Percentiles rank a stretch among this genome's conserved stretches.
These are phyloP conservation scores for Fusarium denticulatum DNA, from an alignment of 2,329 filamentous ascomycete genomes.

Conservation along the genomic window DNA sequence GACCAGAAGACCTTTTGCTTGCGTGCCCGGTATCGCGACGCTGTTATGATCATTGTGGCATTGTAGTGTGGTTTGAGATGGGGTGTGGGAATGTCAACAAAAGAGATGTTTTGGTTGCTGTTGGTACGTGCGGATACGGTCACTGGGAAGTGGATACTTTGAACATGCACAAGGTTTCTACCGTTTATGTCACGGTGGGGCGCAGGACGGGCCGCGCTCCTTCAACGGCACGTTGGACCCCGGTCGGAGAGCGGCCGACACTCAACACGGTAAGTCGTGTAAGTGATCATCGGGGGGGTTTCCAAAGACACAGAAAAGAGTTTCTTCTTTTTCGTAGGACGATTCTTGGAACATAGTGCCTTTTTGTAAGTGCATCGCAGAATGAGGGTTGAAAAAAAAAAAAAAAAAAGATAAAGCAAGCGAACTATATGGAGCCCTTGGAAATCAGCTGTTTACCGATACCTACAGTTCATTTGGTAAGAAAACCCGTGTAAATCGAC, in stretches of 20 bases:
- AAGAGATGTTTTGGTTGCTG: slow-evolving; percentile 25
- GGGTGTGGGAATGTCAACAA: slow-evolving; percentile 34
- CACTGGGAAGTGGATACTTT: not conserved
- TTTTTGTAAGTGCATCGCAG: not conserved
- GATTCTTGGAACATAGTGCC: not conserved
- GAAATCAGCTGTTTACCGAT: not conserved
- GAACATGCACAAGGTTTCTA: not conserved
- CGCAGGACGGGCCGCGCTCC: slow-evolving; percentile 22
- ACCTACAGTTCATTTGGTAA: not conserved
- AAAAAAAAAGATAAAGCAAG: not conserved
- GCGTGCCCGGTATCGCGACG: slow-evolving; percentile 58
- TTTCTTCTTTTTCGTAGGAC: not conserved
- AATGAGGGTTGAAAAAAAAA: not conserved
- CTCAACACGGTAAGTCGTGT: slow-evolving; percentile 9
- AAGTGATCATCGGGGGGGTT: slow-evolving; percentile 1
- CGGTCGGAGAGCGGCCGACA: slow-evolving; percentile 8
- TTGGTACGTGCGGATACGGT: slow-evolving; percentile 28
- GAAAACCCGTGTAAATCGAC: not conserved
- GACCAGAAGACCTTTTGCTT: slow-evolving; percentile 64
- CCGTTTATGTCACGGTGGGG: slow-evolving; percentile 15
- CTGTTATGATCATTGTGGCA: slow-evolving; percentile 46
- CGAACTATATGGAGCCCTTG: not conserved
- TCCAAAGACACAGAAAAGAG: not conserved
- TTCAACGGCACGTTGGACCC: slow-evolving; percentile 7
- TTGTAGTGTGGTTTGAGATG: slow-evolving; percentile 18